Conservation (phyloP, 176 grass and related monocot genomes). For the Chloris gayana region DNA sequence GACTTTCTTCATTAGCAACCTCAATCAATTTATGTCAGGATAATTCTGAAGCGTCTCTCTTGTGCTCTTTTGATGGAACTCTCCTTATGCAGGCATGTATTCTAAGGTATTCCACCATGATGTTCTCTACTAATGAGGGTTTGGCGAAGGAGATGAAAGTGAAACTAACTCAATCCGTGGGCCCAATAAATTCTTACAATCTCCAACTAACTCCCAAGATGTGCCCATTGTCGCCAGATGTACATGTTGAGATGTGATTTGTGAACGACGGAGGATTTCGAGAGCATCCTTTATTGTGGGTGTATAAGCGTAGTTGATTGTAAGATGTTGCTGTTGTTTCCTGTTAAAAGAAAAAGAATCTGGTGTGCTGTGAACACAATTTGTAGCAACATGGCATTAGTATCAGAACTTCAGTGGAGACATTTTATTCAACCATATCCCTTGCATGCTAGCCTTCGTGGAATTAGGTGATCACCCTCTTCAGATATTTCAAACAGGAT, state of each 20-base stretch:
- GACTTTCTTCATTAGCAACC: background rate
- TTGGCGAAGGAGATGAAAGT: background rate
- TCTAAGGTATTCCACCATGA: no score
- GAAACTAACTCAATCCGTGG: background rate
- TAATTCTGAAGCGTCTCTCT: background rate
- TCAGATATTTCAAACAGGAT: no score
- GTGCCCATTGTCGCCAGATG: background rate
- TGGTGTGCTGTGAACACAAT: background rate
- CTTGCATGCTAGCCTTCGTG: no score
- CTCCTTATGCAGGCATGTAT: background rate
- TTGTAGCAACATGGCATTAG: background rate
- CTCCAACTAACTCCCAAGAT: conserved; percentile 5
- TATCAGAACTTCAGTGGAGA: background rate
- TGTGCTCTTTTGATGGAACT: background rate
- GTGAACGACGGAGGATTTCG: background rate
- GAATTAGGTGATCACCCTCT: no score
- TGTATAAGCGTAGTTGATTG: background rate
- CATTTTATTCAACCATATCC: background rate
- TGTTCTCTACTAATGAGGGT: background rate
- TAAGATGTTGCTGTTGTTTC: background rate
- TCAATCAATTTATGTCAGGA: background rate
- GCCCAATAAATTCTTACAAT: background rate
- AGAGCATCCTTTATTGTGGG: background rate
- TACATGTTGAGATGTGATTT: background rate
- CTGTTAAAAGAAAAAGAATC: background rate